Base-by-base conservation (phyloP, 2,329 filamentous ascomycete genomes). In the Fonsecaea multimorphosa region DNA sequence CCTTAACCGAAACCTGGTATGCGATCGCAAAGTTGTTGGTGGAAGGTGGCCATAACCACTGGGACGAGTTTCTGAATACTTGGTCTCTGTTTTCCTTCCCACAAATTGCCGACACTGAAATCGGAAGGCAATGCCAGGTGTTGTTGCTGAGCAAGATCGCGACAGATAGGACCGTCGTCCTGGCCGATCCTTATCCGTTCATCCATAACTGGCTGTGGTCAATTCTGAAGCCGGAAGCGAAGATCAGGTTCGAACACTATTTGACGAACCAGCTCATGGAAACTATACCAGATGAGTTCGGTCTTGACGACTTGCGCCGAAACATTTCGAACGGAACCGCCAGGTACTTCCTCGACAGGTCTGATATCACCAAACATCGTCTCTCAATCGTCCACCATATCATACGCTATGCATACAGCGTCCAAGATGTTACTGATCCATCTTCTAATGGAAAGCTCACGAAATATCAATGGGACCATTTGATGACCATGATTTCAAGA, bases 1-100 rank as follows among this genome's bases (percentile, higher is more conserved):
- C 65, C 7, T 51, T 71, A 46, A 55, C 65, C 32, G 63, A 66
- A n/a, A 52, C 61, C 5, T 71, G 69, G 69, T 68, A 61, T 49
- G 31, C 44, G 12, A 27, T 71, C 36, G 69, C 60, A 9, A 31
- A 32, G 38, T n/a, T 53, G 19, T 58, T 66, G 63, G 58, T 68
- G 11, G 46, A 61, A 7, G 38, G 51, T 16, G 59, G 64, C 29
- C 31, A 46, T 16, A 46, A 46, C 11, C 53, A 31, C 12, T 68
- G 69, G 67, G 63, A 71, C 46, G 31, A 59, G 24, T 70, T 68
- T 58, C 29, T 68, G 34, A 60, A 59, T 40, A 49, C 32, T 2
- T 61, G 57, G 57, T 62, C 53, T 34, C 3, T 58, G 34, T 12
- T 63, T 40, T 66, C 66, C 1, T 66, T 69, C 34, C 22, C 44